Base-by-base conservation (phyloP, 305 asterid species). In the Euphrasia arctica region DNA sequence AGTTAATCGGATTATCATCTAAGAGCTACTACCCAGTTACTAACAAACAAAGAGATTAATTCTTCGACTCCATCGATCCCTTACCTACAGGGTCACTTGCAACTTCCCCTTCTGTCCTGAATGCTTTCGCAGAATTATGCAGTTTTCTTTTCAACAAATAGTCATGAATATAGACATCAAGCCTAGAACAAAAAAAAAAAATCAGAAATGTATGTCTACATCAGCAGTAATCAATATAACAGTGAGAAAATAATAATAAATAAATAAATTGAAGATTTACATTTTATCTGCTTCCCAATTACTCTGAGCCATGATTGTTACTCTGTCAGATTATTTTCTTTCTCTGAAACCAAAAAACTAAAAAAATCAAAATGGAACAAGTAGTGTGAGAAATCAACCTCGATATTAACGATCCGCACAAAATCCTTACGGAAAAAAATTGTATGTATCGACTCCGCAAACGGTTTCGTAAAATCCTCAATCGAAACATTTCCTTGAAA, bases 61-160 rank as follows among this genome's bases (percentile, higher is more conserved):
- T 34, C 8, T 31, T 45, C 48, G 54, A 62, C 12, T 58, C 50
- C 39, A 55, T 18, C 4, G 5, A 51, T 14, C 66, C 28, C 83
- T 82, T 79, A 89, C 95, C 96, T 52, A 89, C 90, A 60, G 96
- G 96, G 65, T 89, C 96, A 3, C 92, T 79, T 32, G 96, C 90
- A 65, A 89, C 96, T 81, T 89, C 87, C 75, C 95, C 96, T 65
- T 89, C 96, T 0, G 86, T 66, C 93, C 84, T 85, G 81, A 89
- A 89, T 36, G 96, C 84, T 78, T 89, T 85, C 9, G 96, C 96
- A 12, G 96, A 82, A 67, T 82, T 80, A 49, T 73, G 80, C 78
- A 89, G 70, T 74, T 89, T 85, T 68, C 90, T 78, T 83, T 89
- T 89, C 82, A 86, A 73, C 73, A 89, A 63, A 58, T 89, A 89